A percentile compares a stretch with the other conserved stretches of the same genome.
These are phyloP conservation scores for Globisporangium middletonii DNA, from an alignment of 352 stramenopile species.

Conservation along the genomic window DNA sequence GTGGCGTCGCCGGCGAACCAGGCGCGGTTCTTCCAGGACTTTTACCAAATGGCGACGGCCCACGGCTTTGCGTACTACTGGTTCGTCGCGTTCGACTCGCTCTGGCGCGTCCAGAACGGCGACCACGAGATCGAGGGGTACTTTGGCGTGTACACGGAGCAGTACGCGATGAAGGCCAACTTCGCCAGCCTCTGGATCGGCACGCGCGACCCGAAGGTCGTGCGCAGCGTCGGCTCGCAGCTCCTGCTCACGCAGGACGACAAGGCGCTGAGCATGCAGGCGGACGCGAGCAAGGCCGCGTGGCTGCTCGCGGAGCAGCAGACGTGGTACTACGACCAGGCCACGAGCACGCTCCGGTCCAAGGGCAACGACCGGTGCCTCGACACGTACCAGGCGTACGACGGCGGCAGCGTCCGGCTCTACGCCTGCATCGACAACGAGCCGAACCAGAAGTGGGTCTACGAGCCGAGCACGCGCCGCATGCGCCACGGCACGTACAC, in stretches of 20 bases:
- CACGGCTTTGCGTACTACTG: conserved; percentile 66
- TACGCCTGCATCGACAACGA: conserved; percentile 48
- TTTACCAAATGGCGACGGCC: conserved; percentile 43
- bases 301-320: conserved; percentile 52
- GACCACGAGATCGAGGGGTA: conserved; percentile 49
- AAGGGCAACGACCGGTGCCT: conserved; percentile 66
- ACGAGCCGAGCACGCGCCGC: conserved; percentile 36
- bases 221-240: conserved; percentile 16
- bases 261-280: conserved; percentile 31
- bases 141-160: conserved; percentile 56
- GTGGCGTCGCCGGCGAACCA: conserved; percentile 45
- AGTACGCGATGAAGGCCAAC: conserved; percentile 51
- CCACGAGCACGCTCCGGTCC: conserved; percentile 46
- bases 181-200: conserved; percentile 37
- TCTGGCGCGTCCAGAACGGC: conserved; percentile 43
- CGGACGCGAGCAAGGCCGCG: conserved; percentile 32
- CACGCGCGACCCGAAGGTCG: conserved; percentile 14
- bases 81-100: conserved; percentile 64
- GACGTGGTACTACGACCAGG: conserved; percentile 57
- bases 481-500: conserved; percentile 36
- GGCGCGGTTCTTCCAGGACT: conserved; percentile 64
- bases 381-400: conserved; percentile 41
- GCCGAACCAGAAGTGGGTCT: conserved; percentile 63
- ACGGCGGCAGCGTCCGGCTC: conserved; percentile 48
- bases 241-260: conserved; percentile 23